A percentile compares a stretch with the other conserved stretches of the same genome.
Evolutionary conservation across 2,329 filamentous ascomycete species (phyloP).

Genomic region (Tolypocladium endophyticum): DNA sequence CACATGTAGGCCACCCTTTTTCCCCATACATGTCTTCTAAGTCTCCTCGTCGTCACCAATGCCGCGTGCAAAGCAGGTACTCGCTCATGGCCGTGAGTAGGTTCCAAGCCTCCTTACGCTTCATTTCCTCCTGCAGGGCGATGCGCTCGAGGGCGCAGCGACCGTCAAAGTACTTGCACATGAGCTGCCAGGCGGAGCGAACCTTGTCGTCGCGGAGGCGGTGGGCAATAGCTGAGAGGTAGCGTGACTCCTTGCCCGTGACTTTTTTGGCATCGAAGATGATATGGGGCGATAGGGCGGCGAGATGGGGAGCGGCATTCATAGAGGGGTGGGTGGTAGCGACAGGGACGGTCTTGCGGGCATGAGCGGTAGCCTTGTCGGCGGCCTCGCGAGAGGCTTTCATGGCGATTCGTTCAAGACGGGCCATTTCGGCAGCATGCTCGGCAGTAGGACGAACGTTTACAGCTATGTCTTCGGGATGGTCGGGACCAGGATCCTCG

Average conservation of each 20-base stretch:
- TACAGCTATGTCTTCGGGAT: conserved; percentile 11
- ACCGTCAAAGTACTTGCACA: conserved; percentile 84
- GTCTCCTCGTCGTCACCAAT: conserved; percentile 44
- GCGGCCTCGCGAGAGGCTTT: conserved; percentile 44
- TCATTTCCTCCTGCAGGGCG: conserved; percentile 73
- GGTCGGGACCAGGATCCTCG: background rate
- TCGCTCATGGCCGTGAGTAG: conserved; percentile 56
- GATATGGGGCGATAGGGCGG: conserved; percentile 49
- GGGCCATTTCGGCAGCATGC: conserved; percentile 49
- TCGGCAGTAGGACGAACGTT: conserved; percentile 34
- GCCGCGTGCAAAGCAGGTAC: conserved; percentile 54
- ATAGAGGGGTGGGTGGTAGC: conserved; percentile 43
- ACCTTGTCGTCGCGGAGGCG: conserved; percentile 47
- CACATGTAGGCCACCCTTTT: background rate
- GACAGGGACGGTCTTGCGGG: conserved; percentile 36
- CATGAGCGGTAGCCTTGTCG: conserved; percentile 45
- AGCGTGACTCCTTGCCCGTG: conserved; percentile 67
- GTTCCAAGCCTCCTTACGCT: conserved; percentile 70
- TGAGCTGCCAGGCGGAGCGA: conserved; percentile 57
- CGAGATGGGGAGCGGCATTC: conserved; percentile 48
- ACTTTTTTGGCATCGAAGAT: conserved; percentile 72
- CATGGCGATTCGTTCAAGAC: conserved; percentile 46
- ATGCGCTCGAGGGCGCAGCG: conserved; percentile 77
- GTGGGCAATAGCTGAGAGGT: conserved; percentile 47
- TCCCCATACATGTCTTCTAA: too few species aligned